Evolutionary conservation across 106 monocot species (phyloP).

Genomic region (Apostasia shenzhenica): DNA sequence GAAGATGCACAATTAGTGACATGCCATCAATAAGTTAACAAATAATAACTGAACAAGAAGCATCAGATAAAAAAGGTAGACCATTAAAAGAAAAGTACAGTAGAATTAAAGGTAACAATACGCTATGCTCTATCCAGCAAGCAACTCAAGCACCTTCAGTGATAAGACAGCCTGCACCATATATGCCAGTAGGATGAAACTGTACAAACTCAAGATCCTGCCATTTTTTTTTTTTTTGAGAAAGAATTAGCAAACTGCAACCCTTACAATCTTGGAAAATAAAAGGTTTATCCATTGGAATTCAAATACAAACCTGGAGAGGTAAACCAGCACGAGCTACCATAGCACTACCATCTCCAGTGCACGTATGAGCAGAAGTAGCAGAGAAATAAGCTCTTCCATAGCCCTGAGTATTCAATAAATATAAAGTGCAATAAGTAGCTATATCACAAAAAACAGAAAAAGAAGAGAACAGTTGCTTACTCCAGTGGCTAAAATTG

Average conservation of each 20-base stretch:
- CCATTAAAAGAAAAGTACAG: neutral
- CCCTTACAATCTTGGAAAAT: neutral
- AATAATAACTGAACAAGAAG: neutral
- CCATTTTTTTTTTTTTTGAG: neutral
- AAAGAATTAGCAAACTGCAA: conserved; percentile 6
- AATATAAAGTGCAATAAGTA: neutral
- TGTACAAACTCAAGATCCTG: conserved; percentile 99
- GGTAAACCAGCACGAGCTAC: conserved; percentile 96
- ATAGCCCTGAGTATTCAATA: conserved; percentile 54
- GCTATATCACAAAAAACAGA: neutral
- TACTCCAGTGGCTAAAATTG: conserved; percentile 80
- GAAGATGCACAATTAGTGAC: neutral
- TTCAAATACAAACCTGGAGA: conserved; percentile 50
- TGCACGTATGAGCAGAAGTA: conserved; percentile 99
- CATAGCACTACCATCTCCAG: conserved; percentile 98
- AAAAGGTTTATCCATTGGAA: conserved; percentile 5
- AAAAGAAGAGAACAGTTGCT: neutral
- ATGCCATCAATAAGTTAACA: neutral
- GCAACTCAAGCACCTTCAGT: conserved; percentile 63
- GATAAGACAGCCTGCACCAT: conserved; percentile 98
- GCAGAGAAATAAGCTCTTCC: conserved; percentile 97
- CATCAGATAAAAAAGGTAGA: neutral
- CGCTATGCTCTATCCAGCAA: neutral
- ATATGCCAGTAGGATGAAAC: conserved; percentile 97
- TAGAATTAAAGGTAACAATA: neutral